Conservation (phyloP, 768 basidiomycete genomes). For the Xanthoconium purpureum region DNA sequence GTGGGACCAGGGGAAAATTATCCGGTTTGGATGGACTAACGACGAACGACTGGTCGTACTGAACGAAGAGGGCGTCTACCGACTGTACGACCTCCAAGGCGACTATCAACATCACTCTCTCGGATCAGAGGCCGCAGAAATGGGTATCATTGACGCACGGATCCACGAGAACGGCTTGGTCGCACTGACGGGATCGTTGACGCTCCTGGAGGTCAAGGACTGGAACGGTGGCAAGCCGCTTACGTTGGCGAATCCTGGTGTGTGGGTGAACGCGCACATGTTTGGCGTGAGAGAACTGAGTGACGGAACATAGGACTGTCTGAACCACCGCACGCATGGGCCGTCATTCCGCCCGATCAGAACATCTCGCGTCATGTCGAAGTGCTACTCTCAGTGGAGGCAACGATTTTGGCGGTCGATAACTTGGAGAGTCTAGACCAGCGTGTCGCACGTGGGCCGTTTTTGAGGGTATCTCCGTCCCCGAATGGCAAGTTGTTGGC, state of each 20-base stretch:
- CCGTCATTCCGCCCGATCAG: slow-evolving; percentile 84
- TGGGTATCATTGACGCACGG: slow-evolving; percentile 80
- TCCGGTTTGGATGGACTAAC: slow-evolving; percentile 81
- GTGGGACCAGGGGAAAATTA: slow-evolving; percentile 89
- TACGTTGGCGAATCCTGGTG: slow-evolving; percentile 71
- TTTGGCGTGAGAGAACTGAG: slow-evolving; percentile 7
- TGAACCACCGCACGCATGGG: slow-evolving; percentile 81
- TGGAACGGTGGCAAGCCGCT: slow-evolving; percentile 81
- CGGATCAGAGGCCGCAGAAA: slow-evolving; percentile 76
- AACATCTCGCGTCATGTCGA: slow-evolving; percentile 89
- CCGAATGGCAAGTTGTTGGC: slow-evolving; percentile 94
- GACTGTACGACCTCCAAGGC: slow-evolving; percentile 83
- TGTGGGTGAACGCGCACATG: slow-evolving; percentile 26
- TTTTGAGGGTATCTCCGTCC: slow-evolving; percentile 81
- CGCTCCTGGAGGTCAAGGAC: slow-evolving; percentile 81
- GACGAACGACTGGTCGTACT: slow-evolving; percentile 81
- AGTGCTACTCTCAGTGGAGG: slow-evolving; percentile 77
- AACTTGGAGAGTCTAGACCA: slow-evolving; percentile 89
- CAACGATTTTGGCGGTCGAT: slow-evolving; percentile 82
- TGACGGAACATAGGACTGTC: slow-evolving; percentile 50
- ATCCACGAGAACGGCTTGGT: slow-evolving; percentile 88
- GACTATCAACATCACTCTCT: slow-evolving; percentile 85
- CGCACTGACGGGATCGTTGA: slow-evolving; percentile 72
- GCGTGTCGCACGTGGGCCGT: slow-evolving; percentile 83
- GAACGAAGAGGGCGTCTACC: slow-evolving; percentile 89